Conservation (phyloP, 2,329 filamentous ascomycete species). For the Pleurostoma richardsiae region DNA sequence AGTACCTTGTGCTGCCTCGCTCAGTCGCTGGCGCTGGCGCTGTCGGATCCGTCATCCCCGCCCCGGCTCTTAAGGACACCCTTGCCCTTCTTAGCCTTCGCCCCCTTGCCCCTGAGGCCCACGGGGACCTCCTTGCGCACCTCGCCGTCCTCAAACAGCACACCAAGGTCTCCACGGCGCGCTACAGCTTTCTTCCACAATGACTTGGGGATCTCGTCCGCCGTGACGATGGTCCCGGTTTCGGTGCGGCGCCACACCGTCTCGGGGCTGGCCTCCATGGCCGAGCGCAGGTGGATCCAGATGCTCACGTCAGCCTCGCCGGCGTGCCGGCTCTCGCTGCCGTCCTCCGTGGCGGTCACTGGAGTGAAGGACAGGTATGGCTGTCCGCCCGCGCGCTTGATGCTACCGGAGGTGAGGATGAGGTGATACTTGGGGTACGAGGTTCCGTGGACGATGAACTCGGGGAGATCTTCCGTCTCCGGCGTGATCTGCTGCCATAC, state of each 20-base stretch:
- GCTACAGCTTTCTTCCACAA: constrained; percentile 37
- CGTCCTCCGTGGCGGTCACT: constrained; percentile 15
- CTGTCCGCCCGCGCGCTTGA: constrained; percentile 34
- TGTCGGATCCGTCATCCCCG: constrained; percentile 22
- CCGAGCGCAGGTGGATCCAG: constrained; percentile 30
- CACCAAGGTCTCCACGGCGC: constrained; percentile 32
- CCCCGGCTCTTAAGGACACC: constrained; percentile 21
- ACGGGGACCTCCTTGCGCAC: constrained; percentile 36
- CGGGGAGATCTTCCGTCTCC: constrained; percentile 27
- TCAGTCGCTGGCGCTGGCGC: constrained; percentile 13
- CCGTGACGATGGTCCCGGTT: constrained; percentile 27
- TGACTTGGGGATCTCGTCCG: constrained; percentile 23
- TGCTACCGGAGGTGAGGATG: constrained; percentile 31
- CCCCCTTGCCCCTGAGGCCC: constrained; percentile 32
- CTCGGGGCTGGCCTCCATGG: constrained; percentile 22
- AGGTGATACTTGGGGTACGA: constrained; percentile 38
- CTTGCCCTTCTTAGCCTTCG: constrained; percentile 33
- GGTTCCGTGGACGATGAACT: constrained; percentile 37
- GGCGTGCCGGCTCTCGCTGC: constrained; percentile 20
- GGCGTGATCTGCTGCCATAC: constrained; percentile 23
- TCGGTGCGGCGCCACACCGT: constrained; percentile 32
- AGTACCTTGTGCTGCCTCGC: too few relatives aligned
- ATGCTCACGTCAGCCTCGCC: constrained; percentile 34
- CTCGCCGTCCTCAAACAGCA: constrained; percentile 35
- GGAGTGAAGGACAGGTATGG: constrained; percentile 22